Conservation (phyloP, 768 basidiomycete genomes). For the Auriculariales sp. region DNA sequence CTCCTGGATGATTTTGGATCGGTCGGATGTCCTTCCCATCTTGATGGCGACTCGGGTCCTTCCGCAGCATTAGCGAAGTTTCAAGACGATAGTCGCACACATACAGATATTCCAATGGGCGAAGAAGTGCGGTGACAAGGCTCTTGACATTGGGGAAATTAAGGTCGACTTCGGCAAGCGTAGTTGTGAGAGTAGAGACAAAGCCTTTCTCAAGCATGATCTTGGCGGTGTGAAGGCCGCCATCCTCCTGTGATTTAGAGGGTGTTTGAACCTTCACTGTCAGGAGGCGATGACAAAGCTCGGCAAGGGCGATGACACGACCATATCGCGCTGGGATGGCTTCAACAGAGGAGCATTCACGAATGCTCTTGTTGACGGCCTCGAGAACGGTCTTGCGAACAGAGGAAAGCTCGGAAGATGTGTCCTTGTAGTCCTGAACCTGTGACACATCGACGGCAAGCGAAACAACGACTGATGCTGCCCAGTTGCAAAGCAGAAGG, state of each 20-base stretch:
- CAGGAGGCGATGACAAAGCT: conserved; percentile 78
- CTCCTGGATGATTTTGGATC: conserved; percentile 41
- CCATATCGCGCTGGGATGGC: conserved; percentile 65
- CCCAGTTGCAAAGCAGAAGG: conserved; percentile 65
- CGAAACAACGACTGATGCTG: conserved; percentile 79
- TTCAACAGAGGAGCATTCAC: conserved; percentile 52
- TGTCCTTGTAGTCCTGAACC: conserved; percentile 55
- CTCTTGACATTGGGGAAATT: conserved; percentile 86
- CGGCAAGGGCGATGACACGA: conserved; percentile 70
- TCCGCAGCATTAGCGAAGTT: conserved; percentile 3
- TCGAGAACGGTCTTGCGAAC: conserved; percentile 90
- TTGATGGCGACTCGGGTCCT: conserved; percentile 97
- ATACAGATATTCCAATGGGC: conserved; percentile 83
- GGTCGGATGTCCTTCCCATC: conserved; percentile 72
- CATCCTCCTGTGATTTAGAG: conserved; percentile 47
- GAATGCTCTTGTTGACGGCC: conserved; percentile 71
- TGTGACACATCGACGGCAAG: conserved; percentile 79
- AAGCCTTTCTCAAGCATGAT: conserved; percentile 98
- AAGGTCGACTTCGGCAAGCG: conserved; percentile 84
- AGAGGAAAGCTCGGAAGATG: conserved; percentile 63
- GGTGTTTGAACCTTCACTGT: conserved; percentile 53
- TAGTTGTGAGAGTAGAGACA: conserved; percentile 74
- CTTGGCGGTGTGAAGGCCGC: conserved; percentile 86
- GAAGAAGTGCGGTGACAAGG: conserved; percentile 74
- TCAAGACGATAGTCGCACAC: conserved; percentile 4